Conservation (phyloP, 208 protist species). For the Trypanosomatidae sp. region DNA sequence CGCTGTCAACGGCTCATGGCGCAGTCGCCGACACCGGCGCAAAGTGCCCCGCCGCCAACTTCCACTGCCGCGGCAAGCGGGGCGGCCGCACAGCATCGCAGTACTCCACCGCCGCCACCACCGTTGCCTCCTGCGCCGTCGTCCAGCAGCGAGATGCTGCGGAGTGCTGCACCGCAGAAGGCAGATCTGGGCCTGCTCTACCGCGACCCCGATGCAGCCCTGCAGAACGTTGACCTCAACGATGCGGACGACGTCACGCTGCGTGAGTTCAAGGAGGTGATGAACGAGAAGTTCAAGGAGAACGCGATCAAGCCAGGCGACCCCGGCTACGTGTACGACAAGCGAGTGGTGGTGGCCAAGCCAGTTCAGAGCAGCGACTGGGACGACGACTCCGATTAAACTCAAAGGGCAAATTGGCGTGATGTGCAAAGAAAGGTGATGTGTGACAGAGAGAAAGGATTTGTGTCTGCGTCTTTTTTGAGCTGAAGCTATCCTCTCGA, state of each 20-base stretch:
- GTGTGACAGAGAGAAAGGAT: too few relatives aligned
- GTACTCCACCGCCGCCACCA: too few relatives aligned
- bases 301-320: constrained; percentile 79
- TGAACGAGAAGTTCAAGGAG: constrained; percentile 78
- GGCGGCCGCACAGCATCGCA: too few relatives aligned
- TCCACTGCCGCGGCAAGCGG: too few relatives aligned
- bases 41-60: neutral
- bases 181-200: constrained; percentile 87
- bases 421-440: too few relatives aligned
- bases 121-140: too few relatives aligned
- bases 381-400: constrained; percentile 67
- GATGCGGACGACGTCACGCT: constrained; percentile 87
- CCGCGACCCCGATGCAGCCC: constrained; percentile 77
- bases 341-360: constrained; percentile 57
- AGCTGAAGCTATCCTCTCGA: too few relatives aligned
- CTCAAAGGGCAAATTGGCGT: neutral
- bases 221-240: constrained; percentile 89
- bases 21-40: neutral
- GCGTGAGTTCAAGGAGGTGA: constrained; percentile 86
- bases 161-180: constrained; percentile 43
- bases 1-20: constrained; percentile 57
- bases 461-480: too few relatives aligned
- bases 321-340: constrained; percentile 85
- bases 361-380: constrained; percentile 84
- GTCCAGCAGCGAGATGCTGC: too few relatives aligned